These are phyloP conservation scores for Fusarium mundagurra DNA, from an alignment of 2,329 filamentous ascomycete species.

Conservation along the genomic window DNA sequence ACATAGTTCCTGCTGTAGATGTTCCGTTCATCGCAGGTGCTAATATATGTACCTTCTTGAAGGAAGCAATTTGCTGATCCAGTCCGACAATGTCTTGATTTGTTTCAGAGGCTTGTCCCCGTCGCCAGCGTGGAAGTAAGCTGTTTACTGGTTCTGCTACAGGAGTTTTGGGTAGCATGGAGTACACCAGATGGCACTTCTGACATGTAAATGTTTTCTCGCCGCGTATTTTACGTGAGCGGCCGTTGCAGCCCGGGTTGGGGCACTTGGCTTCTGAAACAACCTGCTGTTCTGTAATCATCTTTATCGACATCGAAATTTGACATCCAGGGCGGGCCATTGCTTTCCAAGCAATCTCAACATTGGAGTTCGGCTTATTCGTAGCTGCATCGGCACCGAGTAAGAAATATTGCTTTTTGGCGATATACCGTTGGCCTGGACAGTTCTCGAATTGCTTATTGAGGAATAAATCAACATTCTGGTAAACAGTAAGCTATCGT, in stretches of 20 bases:
- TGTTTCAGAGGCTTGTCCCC: neutral
- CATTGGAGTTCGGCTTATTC: neutral
- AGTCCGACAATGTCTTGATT: neutral
- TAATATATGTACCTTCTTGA: neutral
- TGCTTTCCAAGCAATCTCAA: neutral
- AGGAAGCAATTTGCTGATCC: neutral
- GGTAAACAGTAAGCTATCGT: neutral
- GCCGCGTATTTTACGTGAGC: neutral
- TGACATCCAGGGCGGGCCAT: neutral
- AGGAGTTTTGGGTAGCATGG: neutral
- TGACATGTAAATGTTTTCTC: neutral
- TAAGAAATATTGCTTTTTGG: neutral
- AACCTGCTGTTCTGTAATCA: neutral
- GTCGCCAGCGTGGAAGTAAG: neutral
- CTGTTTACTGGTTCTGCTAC: neutral
- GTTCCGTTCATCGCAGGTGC: no score
- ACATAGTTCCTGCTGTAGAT: rapidly evolving
- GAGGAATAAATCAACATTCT: neutral
- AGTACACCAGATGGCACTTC: neutral
- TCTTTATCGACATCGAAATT: neutral
- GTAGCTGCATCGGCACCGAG: neutral
- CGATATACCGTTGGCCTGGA: neutral
- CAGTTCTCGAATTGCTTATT: neutral
- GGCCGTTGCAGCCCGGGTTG: neutral
- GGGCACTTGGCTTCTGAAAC: neutral